Evolutionary conservation across 225 moss, liverwort and hornwort genomes (phyloP).

Genomic region (Polytrichum formosum): DNA sequence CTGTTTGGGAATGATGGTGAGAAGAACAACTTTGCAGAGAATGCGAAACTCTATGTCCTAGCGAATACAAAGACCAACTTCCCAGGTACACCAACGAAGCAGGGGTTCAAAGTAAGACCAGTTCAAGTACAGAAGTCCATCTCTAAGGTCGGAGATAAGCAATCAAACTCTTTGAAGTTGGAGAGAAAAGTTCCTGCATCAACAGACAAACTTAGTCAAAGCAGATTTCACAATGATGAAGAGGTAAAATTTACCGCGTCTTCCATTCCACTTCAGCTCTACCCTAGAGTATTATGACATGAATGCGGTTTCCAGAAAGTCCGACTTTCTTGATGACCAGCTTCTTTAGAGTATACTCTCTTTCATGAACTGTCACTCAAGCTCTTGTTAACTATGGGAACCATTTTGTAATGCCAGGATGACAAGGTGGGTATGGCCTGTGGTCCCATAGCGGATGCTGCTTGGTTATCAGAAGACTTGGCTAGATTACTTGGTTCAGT

Average conservation of each 20-base stretch:
- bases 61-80: slow-evolving; percentile 16
- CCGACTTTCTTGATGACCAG: neutral
- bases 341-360: neutral
- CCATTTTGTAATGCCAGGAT: slow-evolving; percentile 23
- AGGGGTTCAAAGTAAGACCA: slow-evolving; percentile 29
- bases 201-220: slow-evolving; percentile 19
- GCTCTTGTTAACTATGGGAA: too few species aligned
- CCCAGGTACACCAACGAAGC: slow-evolving; percentile 27
- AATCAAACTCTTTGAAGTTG: slow-evolving; percentile 15
- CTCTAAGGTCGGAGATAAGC: slow-evolving; percentile 17
- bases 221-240: slow-evolving; percentile 11
- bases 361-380: neutral
- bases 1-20: slow-evolving; percentile 3
- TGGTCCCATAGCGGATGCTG: slow-evolving; percentile 51
- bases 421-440: slow-evolving; percentile 59
- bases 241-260: slow-evolving; percentile 18
- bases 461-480: slow-evolving; percentile 54
- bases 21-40: slow-evolving; percentile 45
- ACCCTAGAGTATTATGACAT: neutral
- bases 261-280: neutral
- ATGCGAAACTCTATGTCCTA: slow-evolving; percentile 46
- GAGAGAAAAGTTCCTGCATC: slow-evolving; percentile 13
- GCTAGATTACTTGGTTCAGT: slow-evolving; percentile 49
- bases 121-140: slow-evolving; percentile 22
- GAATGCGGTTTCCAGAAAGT: too few species aligned